Conservation (phyloP, 192 early-diverging fungal genomes). For the Fimicolochytrium jonesii region DNA sequence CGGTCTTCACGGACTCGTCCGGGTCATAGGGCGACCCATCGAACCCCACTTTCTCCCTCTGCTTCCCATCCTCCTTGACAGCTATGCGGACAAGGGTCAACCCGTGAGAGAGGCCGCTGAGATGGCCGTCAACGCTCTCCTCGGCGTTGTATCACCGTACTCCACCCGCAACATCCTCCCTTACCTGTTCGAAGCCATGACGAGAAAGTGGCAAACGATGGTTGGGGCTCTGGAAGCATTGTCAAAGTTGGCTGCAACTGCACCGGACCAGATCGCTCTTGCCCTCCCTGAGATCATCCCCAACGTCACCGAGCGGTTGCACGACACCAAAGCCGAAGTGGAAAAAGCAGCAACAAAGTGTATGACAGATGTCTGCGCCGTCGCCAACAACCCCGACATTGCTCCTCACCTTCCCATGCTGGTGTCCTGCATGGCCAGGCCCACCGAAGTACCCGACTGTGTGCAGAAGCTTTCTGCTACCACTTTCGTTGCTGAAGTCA, state of each 20-base stretch:
- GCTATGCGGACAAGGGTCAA: slow-evolving; percentile 51
- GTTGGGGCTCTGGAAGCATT: slow-evolving; percentile 39
- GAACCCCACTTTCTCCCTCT: slow-evolving; percentile 60
- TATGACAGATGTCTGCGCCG: slow-evolving; percentile 63
- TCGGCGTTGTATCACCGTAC: slow-evolving; percentile 12
- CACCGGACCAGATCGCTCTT: slow-evolving; percentile 39
- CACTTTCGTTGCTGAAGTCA: slow-evolving; percentile 72
- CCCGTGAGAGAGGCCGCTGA: slow-evolving; percentile 47
- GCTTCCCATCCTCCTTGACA: slow-evolving; percentile 55
- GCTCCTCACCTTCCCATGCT: slow-evolving; percentile 67
- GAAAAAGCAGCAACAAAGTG: slow-evolving; percentile 48
- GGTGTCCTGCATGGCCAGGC: slow-evolving; percentile 69
- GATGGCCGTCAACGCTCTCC: slow-evolving; percentile 18
- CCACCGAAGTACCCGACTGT: slow-evolving; percentile 68
- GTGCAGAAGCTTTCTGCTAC: slow-evolving; percentile 68
- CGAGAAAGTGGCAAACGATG: slow-evolving; percentile 45
- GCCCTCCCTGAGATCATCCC: slow-evolving; percentile 62
- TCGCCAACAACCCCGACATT: slow-evolving; percentile 76
- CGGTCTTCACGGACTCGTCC: slow-evolving; percentile 31
- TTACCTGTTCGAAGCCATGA: slow-evolving; percentile 26
- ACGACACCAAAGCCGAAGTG: slow-evolving; percentile 73
- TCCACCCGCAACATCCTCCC: slow-evolving; percentile 24
- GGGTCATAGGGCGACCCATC: slow-evolving; percentile 40
- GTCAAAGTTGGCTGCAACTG: slow-evolving; percentile 27
- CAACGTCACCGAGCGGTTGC: slow-evolving; percentile 64